phyloP scores from a whole-genome alignment of 805 yeast species.

The Pichia thaimueangensis region DNA sequence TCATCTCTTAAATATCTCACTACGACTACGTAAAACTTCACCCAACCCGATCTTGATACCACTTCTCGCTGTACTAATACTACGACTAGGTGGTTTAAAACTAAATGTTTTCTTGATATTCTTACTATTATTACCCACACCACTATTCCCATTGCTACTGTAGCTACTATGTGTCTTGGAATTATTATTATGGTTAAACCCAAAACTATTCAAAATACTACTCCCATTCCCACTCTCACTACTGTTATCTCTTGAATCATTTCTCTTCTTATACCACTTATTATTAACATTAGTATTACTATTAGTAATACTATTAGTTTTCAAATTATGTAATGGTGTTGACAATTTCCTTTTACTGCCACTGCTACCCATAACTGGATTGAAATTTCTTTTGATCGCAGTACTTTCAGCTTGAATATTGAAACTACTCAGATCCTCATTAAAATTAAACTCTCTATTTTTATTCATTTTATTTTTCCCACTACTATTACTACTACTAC shows the following conservation, averaged over 20 bases:
- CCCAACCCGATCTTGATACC: neutral
- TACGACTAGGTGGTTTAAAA: conserved; percentile 2
- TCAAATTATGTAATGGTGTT: too few species aligned
- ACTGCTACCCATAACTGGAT: too few species aligned
- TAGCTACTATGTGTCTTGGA: too few species aligned
- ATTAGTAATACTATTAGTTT: neutral
- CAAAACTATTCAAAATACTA: too few species aligned
- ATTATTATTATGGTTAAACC: too few species aligned
- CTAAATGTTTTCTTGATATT: neutral
- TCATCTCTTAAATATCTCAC: neutral
- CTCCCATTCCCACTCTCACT: neutral
- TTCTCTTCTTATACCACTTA: neutral
- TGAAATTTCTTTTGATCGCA: neutral
- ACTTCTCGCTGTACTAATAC: neutral
- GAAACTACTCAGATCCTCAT: conserved; percentile 1
- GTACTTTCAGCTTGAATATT: conserved; percentile 9
- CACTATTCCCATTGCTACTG: neutral
- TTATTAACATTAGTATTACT: neutral
- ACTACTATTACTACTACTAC: neutral
- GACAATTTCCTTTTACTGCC: too few species aligned
- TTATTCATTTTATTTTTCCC: neutral
- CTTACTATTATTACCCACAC: neutral
- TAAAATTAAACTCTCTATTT: too few species aligned
- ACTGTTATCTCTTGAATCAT: neutral
- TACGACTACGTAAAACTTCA: neutral